A percentile compares a stretch with the other conserved stretches of the same genome.
phyloP scores from a whole-genome alignment of 78 protist genomes.

The Polysphondylium violaceum region DNA sequence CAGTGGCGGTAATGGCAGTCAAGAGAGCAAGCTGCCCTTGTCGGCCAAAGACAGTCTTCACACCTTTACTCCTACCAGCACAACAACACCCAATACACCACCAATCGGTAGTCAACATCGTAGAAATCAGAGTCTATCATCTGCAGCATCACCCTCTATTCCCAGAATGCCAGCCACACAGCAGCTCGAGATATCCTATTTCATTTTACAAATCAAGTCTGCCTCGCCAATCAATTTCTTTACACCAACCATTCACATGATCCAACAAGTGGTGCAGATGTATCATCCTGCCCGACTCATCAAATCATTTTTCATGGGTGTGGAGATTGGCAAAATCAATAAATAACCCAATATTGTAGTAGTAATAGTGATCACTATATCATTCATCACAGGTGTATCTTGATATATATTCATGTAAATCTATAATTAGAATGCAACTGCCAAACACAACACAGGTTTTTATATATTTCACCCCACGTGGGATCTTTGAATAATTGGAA shows the following conservation, averaged over 20 bases:
- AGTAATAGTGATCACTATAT: no score
- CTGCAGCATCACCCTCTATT: not conserved
- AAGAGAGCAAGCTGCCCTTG: not conserved
- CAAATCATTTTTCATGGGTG: conserved; percentile 13
- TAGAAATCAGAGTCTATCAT: conserved; percentile 24
- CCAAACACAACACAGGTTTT: no score
- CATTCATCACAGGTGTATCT: no score
- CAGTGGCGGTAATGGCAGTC: not conserved
- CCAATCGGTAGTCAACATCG: not conserved
- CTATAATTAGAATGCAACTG: no score
- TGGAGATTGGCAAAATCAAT: no score
- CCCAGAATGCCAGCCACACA: not conserved
- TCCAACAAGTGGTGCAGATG: not conserved
- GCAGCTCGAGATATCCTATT: not conserved
- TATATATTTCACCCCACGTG: no score
- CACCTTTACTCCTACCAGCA: not conserved
- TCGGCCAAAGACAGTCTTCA: not conserved
- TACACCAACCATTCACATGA: conserved; percentile 27
- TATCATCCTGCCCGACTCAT: conserved; percentile 12
- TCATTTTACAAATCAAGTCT: conserved; percentile 7
- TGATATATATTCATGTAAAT: no score
- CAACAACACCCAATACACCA: not conserved
- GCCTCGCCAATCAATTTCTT: conserved; percentile 14
- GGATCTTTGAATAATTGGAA: no score
- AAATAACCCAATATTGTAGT: no score